These are phyloP conservation scores for Scortechinia acanthostroma DNA, from an alignment of 2,329 filamentous ascomycete species.

Conservation along the genomic window DNA sequence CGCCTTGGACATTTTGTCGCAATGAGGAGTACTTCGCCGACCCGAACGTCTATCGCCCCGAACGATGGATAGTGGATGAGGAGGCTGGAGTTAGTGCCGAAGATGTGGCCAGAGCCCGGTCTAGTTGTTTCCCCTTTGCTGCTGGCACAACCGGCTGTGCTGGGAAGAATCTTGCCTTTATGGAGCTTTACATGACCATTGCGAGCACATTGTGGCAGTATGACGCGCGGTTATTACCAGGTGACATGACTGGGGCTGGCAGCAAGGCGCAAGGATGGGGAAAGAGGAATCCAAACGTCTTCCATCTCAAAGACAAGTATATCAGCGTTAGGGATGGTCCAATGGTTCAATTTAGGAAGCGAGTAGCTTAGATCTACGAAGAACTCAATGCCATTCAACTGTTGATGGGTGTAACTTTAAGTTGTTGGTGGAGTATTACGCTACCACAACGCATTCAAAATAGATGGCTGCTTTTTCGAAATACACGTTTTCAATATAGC, in stretches of 20 bases:
- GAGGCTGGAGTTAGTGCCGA: conserved; percentile 29
- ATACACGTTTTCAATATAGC: no score
- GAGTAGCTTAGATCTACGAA: no score
- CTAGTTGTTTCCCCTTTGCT: conserved; percentile 70
- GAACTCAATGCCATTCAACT: no score
- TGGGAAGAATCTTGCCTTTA: conserved; percentile 63
- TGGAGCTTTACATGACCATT: conserved; percentile 57
- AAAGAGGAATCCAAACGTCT: conserved; percentile 48
- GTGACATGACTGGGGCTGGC: conserved; percentile 44
- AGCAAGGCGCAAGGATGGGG: conserved; percentile 38
- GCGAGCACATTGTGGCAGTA: conserved; percentile 55
- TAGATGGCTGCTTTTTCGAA: no score
- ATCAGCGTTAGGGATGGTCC: conserved; percentile 69
- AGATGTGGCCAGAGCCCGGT: conserved; percentile 46
- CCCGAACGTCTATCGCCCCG: conserved; percentile 50
- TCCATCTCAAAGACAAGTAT: conserved; percentile 67
- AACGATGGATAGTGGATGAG: conserved; percentile 54
- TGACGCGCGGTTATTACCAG: conserved; percentile 44
- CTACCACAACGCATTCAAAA: no score
- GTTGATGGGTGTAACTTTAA: no score
- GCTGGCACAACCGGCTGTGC: conserved; percentile 67
- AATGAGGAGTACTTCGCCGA: conserved; percentile 53
- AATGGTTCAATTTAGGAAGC: conserved; percentile 51
- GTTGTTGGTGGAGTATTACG: no score
- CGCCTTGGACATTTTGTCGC: conserved; percentile 65